Evolutionary conservation across 176 grass and related monocot genomes (phyloP), one percentile per base, ranked within the genome.

Genomic region (Microstegium vimineum): DNA sequence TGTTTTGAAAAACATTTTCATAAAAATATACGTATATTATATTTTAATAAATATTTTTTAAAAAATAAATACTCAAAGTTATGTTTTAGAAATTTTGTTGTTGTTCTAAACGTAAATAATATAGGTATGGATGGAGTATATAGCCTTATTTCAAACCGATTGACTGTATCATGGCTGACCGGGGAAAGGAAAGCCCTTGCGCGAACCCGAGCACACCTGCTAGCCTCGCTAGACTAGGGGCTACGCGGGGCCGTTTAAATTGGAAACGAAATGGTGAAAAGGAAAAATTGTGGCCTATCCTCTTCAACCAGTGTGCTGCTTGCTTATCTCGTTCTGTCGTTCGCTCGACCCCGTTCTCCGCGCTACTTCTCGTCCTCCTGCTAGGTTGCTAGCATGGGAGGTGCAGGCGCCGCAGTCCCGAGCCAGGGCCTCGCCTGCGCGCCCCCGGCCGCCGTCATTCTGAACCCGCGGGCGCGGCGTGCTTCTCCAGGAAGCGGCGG

Each of bases 351-450:
- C 8, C 52, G 22, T 47, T 30, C 41, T 52, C 17, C 16, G 6
- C 14, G 59, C 54, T 59, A 32, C 79, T 82, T 18, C 23, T 47
- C 60, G 68, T 15, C 22, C 57, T 35, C 41, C 66, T 75, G 38
- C 38, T 62, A 38, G 30, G 30, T 57, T 23, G 54, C 54, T 23
- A 25, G 18, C 72, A 86, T 84, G 85, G 83, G 81, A 74, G 83
- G 56, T 46, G n/a, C 73, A 61, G 79, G 56, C 66, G 36, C 73
- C 59, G 74, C 83, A 66, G 27, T 86, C 20, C 60, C 49, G 35
- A 66, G 83, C 83, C 36, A 63, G 45, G 65, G 57, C 59, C 83
- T 90, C 73, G 22, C 73, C 34, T 76, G 83, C 35, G 71, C 66
- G 18, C 60, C 83, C 1, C 73, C 73, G 1, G 34, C 78, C 8